These are phyloP conservation scores for Microdochium trichocladiopsis DNA, from an alignment of 2,329 filamentous ascomycete species.

Conservation along the genomic window DNA sequence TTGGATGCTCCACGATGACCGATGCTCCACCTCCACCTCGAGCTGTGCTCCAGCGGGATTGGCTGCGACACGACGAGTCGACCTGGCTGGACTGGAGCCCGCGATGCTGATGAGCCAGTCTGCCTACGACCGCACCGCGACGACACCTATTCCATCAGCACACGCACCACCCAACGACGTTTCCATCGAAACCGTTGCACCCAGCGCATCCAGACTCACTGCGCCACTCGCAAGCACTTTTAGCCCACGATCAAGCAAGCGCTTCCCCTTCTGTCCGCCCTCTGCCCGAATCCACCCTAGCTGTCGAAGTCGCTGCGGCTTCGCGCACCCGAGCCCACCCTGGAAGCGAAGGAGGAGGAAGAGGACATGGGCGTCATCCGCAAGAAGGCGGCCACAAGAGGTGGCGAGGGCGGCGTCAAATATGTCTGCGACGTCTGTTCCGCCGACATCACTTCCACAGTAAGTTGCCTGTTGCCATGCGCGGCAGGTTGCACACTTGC, in stretches of 20 bases:
- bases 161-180: not conserved
- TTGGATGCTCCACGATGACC: not conserved
- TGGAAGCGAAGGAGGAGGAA: slow-evolving; percentile 5
- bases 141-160: not conserved
- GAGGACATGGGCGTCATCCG: slow-evolving; percentile 81
- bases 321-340: not conserved
- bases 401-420: slow-evolving; percentile 83
- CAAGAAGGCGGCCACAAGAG: slow-evolving; percentile 84
- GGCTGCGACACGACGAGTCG: not conserved
- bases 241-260: not conserved
- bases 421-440: slow-evolving; percentile 98
- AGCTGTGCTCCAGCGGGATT: not conserved
- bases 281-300: not conserved
- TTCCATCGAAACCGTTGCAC: not conserved
- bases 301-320: not conserved
- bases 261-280: not conserved
- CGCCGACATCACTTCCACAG: slow-evolving; percentile 93
- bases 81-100: not conserved
- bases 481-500: not conserved
- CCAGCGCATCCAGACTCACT: not conserved
- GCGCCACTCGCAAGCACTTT: not conserved
- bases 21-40: not conserved
- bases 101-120: not conserved
- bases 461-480: slow-evolving; percentile 37
- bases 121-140: not conserved